These are phyloP conservation scores for Breviolum minutum DNA, from an alignment of 73 alveolate species.

Conservation along the genomic window DNA sequence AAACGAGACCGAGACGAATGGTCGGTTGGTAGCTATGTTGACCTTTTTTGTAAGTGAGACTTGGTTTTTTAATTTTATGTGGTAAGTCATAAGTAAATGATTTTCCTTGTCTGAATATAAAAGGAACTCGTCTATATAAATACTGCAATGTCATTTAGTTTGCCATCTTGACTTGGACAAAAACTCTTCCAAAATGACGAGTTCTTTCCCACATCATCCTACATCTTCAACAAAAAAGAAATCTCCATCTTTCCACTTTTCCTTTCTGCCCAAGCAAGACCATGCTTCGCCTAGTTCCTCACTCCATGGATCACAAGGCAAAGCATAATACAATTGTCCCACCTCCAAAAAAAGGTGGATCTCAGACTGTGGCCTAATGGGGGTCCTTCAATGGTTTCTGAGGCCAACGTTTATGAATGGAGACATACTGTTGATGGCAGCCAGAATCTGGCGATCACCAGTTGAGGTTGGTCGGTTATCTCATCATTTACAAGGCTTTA, in stretches of 20 bases:
- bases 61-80: too few relatives aligned
- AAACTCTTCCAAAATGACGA: background rate
- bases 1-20: too few relatives aligned
- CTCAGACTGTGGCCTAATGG: background rate
- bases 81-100: background rate
- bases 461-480: too few relatives aligned
- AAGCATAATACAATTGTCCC: slow-evolving; percentile 54
- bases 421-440: too few relatives aligned
- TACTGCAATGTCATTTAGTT: background rate
- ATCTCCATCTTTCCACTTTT: too few relatives aligned
- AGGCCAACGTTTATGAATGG: background rate
- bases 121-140: background rate
- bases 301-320: slow-evolving; percentile 64
- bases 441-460: too few relatives aligned
- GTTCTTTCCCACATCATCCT: background rate
- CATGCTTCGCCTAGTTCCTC: background rate
- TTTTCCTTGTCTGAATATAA: background rate
- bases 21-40: too few relatives aligned
- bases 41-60: too few relatives aligned
- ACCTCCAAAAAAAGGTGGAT: background rate
- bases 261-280: too few relatives aligned
- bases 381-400: background rate
- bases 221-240: background rate
- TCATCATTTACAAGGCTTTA: too few relatives aligned
- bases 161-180: too few relatives aligned